Base-by-base conservation (phyloP, 129 eudicot species). In the Lonicera japonica region DNA sequence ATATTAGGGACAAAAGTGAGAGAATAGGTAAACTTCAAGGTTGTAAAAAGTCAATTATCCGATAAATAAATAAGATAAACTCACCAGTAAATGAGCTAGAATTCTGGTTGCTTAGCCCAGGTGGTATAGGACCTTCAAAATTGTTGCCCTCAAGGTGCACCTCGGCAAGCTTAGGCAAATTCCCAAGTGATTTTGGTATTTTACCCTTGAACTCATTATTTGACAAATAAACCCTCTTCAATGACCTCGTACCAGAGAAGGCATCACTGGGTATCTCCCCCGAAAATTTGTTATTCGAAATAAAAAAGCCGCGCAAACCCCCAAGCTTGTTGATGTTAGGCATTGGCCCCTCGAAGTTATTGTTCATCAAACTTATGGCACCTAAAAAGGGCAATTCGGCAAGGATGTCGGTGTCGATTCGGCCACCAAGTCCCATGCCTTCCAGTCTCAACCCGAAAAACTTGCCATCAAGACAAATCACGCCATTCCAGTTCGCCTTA, bases 371-470 rank as follows among this genome's bases (percentile, higher is more conserved):
- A 62, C 97, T 90, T 25, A 90, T 11, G 41, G 80, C 52, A 1
- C 60, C 58, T 10, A 90, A 60, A 24, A n/a, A 25, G 3, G 83
- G 52, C 25, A 90, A 24, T 21, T 72, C 72, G 7, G 81, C 60
- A 4, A 90, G 69, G 8, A 81, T 20, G 10, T 76, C 78, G 21
- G 83, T 21, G 56, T 90, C 74, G 3, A 90, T 76, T 0, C 10
- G 65, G 18, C 97, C 97, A 8, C 68, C 45, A 24, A 90, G 73
- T n/a, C 86, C 80, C 97, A 83, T 81, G 66, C 53, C 56, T 58
- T 90, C 87, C 6, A 90, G 94, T 63, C 60, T 59, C 21, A 90
- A 50, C 11, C 95, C 95, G 0, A 3, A 4, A 23, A 86, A 63
- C 8, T 6, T 58, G 16, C 78, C 83, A 16, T 67, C 38, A 1